phyloP scores from a whole-genome alignment of 768 basidiomycete genomes.

The Trametes sanguinea region DNA sequence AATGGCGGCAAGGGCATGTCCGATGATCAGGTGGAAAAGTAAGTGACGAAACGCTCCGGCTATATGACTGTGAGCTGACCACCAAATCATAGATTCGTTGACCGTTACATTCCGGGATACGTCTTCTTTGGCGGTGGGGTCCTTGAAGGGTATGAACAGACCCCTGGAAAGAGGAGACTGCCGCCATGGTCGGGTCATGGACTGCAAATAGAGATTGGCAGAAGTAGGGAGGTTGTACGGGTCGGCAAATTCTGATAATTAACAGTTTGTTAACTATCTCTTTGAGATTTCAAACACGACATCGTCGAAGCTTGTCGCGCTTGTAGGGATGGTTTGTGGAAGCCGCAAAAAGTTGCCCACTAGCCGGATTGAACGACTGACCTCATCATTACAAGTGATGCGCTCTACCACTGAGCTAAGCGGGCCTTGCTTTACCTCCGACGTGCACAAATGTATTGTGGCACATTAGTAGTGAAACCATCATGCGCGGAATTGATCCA shows the following conservation, averaged over 20 bases:
- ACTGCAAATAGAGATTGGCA: slow-evolving; percentile 56
- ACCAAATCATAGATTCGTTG: slow-evolving; percentile 63
- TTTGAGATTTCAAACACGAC: too few relatives aligned
- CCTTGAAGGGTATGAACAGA: slow-evolving; percentile 32
- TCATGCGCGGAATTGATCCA: too few relatives aligned
- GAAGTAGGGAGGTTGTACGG: slow-evolving; percentile 48
- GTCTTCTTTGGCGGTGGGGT: slow-evolving; percentile 79
- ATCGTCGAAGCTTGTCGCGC: too few relatives aligned
- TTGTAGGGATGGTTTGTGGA: too few relatives aligned
- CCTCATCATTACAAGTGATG: slow-evolving; percentile 47
- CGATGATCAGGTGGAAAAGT: slow-evolving; percentile 71
- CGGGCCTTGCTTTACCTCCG: slow-evolving; percentile 21
- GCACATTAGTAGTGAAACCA: too few relatives aligned
- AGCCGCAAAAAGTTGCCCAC: background rate
- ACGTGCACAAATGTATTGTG: too few relatives aligned
- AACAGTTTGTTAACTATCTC: too few relatives aligned
- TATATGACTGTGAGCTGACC: background rate
- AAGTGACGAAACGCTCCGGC: background rate
- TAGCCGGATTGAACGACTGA: slow-evolving; percentile 15
- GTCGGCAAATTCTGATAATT: slow-evolving; percentile 43
- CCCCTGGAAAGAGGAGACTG: slow-evolving; percentile 14
- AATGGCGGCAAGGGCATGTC: slow-evolving; percentile 92
- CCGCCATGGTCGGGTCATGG: slow-evolving; percentile 51
- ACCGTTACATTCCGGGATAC: slow-evolving; percentile 93
- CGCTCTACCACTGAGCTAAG: slow-evolving; percentile 55